Conservation (phyloP, 371 early-diverging fungal species). For the Syncephalastrum monosporum region DNA sequence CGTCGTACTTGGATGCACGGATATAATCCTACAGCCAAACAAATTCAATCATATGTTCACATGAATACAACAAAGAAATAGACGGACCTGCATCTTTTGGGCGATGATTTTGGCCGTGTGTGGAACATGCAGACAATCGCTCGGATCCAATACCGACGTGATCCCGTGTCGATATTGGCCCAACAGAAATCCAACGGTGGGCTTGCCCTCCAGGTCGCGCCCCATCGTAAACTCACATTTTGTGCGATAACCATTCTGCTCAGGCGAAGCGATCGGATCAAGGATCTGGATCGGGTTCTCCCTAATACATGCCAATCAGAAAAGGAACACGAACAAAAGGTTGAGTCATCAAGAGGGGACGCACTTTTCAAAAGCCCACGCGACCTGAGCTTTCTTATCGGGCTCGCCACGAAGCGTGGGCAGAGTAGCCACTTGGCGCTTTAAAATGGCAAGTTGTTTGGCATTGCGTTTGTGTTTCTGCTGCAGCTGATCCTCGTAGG, state of each 20-base stretch:
- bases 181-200: constrained; percentile 71
- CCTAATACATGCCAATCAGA: neutral
- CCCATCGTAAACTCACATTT: constrained; percentile 88
- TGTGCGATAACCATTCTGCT: constrained; percentile 65
- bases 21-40: constrained; percentile 42
- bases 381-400: constrained; percentile 21
- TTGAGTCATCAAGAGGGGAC: neutral
- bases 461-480: constrained; percentile 32
- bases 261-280: constrained; percentile 66
- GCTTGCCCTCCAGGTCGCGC: constrained; percentile 50
- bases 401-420: constrained; percentile 17
- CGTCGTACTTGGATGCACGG: constrained; percentile 36
- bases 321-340: neutral
- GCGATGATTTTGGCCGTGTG: constrained; percentile 57
- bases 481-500: constrained; percentile 43
- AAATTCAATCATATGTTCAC: neutral
- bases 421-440: constrained; percentile 25
- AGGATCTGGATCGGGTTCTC: constrained; percentile 45
- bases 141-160: constrained; percentile 51
- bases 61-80: too few species aligned
- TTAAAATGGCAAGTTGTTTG: constrained; percentile 25
- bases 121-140: constrained; percentile 53
- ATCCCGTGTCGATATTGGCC: constrained; percentile 67
- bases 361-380: constrained; percentile 39
- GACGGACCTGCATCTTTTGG: constrained; percentile 37